Percentiles rank a stretch among this genome's conserved stretches.
phyloP scores from a whole-genome alignment of 345 rosid genomes.

The Rubroshorea leprosula region DNA sequence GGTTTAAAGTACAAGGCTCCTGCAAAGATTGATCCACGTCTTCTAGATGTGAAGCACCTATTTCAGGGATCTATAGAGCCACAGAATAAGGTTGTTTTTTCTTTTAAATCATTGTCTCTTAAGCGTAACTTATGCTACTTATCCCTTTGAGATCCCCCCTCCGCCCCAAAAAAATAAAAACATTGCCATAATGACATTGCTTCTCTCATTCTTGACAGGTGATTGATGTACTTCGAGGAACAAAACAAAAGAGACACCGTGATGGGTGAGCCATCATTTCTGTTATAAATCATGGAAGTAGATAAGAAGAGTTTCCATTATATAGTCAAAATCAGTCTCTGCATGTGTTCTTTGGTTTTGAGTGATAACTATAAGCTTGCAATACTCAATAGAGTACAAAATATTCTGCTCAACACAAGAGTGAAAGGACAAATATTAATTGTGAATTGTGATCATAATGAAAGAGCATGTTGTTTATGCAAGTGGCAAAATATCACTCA shows the following conservation, averaged over 20 bases:
- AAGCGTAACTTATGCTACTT: not conserved
- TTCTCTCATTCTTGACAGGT: constrained; percentile 36
- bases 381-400: not conserved
- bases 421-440: too few species aligned
- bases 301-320: not conserved
- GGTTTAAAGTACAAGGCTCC: constrained; percentile 89
- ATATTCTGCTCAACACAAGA: too few species aligned
- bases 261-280: constrained; percentile 54
- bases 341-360: not conserved
- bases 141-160: too few species aligned
- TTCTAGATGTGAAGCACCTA: constrained; percentile 72
- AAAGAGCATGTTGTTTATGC: not conserved
- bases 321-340: not conserved
- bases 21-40: constrained; percentile 81
- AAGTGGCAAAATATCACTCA: not conserved
- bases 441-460: not conserved
- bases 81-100: constrained; percentile 43
- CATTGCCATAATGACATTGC: too few species aligned
- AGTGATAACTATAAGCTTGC: not conserved
- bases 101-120: not conserved
- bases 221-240: constrained; percentile 61
- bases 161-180: too few species aligned
- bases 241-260: constrained; percentile 80
- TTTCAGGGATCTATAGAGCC: constrained; percentile 74
- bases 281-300: not conserved